A percentile compares a stretch with the other conserved stretches of the same genome.
Conservation (phyloP, 495 filamentous ascomycete genomes). For the Daldinia caldariorum region DNA sequence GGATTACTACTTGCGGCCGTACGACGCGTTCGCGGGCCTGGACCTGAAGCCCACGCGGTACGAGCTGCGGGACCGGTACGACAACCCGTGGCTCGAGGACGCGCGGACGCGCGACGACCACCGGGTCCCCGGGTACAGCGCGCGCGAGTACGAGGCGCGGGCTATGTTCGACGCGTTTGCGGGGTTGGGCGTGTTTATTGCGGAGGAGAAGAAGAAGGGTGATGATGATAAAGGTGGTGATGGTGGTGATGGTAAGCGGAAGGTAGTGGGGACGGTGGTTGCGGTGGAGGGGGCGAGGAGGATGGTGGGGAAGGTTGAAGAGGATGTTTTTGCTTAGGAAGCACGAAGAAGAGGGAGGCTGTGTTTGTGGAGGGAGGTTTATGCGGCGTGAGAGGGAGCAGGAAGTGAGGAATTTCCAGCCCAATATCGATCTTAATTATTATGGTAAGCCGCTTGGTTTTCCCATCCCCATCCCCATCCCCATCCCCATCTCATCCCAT, state of each 20-base stretch:
- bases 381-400: no score
- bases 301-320: slow-evolving; percentile 4
- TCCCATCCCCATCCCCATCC: no score
- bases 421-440: no score
- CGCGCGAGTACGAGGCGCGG: slow-evolving; percentile 80
- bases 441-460: no score
- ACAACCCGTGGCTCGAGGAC: slow-evolving; percentile 68
- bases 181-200: slow-evolving; percentile 82
- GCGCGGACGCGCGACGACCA: slow-evolving; percentile 67
- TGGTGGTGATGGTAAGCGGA: slow-evolving; percentile 43
- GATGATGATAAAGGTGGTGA: slow-evolving; percentile 14
- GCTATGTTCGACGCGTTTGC: slow-evolving; percentile 89
- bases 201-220: slow-evolving; percentile 69
- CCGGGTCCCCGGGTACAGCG: slow-evolving; percentile 83
- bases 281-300: slow-evolving; percentile 48
- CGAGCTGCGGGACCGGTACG: slow-evolving; percentile 61
- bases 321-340: slow-evolving; percentile 20
- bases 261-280: slow-evolving; percentile 48
- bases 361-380: no score
- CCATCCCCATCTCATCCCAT: no score
- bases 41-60: slow-evolving; percentile 75
- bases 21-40: slow-evolving; percentile 87
- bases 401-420: no score
- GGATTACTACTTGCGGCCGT: slow-evolving; percentile 63
- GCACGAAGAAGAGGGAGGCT: no score